Base-by-base conservation (phyloP, 2,329 filamentous ascomycete species). In the Lojkania enalia region DNA sequence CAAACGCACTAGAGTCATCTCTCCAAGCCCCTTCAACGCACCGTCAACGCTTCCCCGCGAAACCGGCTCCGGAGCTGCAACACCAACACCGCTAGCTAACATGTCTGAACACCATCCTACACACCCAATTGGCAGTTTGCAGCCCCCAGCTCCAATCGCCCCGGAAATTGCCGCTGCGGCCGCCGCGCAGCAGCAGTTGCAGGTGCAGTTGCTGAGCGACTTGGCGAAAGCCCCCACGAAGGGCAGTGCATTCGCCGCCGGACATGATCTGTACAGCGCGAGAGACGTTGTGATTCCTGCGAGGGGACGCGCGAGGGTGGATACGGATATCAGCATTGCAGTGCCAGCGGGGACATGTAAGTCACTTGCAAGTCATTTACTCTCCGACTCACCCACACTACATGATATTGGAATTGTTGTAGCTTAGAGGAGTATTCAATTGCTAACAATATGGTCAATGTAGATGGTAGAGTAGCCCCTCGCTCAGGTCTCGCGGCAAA, bases 401-500 rank as follows among this genome's bases (percentile, higher is more conserved):
- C 30, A 18, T 18, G 3, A 21, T 29, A 29, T 41, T 18, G 35
- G 37, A 19, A 5, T n/a, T n/a, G n/a, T n/a, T 31, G 20, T 20
- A 5, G 13, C 32, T 38, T 43, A 27, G 35, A 29, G 9, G 19
- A 20, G 19, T 15, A n/a, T n/a, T 16, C 13, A 30, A 7, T 27
- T 37, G 38, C 48, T 42, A 18, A 43, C 42, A 14, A 33, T 33
- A 21, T 20, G 9, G 33, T 21, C 14, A 27, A 14, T 23, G 44
- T 52, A 92, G 89, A 97, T 68, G 92, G 92, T 56, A 86, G 91
- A 46, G 84, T 96, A 43, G 91, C 91, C 2, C 91, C 91, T 7
- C 87, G 91, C 54, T 94, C 88, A n/a, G 90, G 90, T 36, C 85
- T 96, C 25, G 92, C 92, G 2, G 79, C 85, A 49, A 99, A 99